Evolutionary conservation across 1,284 basidiomycete species (phyloP).

Genomic region (Retiboletus flavoniger): DNA sequence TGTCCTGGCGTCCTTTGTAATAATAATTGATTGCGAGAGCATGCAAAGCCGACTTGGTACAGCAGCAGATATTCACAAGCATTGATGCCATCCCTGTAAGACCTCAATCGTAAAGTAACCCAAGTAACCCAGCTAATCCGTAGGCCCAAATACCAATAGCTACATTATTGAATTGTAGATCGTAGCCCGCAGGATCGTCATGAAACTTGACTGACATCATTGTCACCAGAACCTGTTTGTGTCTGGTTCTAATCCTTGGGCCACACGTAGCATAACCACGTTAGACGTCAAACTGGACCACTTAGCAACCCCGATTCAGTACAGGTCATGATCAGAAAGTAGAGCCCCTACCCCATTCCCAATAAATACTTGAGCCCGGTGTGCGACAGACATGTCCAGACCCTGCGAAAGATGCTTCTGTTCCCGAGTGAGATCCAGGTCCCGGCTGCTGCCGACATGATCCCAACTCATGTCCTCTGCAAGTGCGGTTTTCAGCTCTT

Average conservation of each 20-base stretch:
- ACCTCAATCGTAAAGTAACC: background rate
- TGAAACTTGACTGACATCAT: background rate
- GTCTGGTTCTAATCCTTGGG: slow-evolving; percentile 15
- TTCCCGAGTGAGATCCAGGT: slow-evolving; percentile 39
- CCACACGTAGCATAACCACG: slow-evolving; percentile 50
- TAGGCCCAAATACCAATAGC: background rate
- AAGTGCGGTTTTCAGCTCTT: slow-evolving; percentile 44
- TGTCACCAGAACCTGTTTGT: slow-evolving; percentile 32
- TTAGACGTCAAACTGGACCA: slow-evolving; percentile 60
- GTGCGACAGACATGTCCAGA: slow-evolving; percentile 47
- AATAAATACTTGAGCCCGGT: slow-evolving; percentile 44
- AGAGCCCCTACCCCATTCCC: slow-evolving; percentile 40
- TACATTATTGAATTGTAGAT: background rate
- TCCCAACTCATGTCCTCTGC: slow-evolving; percentile 22
- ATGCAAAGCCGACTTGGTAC: no score
- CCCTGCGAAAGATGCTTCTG: slow-evolving; percentile 40
- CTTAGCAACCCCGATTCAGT: slow-evolving; percentile 31
- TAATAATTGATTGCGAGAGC: no score
- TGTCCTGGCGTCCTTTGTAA: no score
- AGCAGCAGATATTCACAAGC: no score
- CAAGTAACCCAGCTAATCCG: background rate
- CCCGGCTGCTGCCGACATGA: slow-evolving; percentile 34
- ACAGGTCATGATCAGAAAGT: background rate
- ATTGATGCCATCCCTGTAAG: background rate
- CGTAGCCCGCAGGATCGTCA: background rate